These are phyloP conservation scores for Knufia fluminis DNA, from an alignment of 2,329 filamentous ascomycete species.

Conservation along the genomic window DNA sequence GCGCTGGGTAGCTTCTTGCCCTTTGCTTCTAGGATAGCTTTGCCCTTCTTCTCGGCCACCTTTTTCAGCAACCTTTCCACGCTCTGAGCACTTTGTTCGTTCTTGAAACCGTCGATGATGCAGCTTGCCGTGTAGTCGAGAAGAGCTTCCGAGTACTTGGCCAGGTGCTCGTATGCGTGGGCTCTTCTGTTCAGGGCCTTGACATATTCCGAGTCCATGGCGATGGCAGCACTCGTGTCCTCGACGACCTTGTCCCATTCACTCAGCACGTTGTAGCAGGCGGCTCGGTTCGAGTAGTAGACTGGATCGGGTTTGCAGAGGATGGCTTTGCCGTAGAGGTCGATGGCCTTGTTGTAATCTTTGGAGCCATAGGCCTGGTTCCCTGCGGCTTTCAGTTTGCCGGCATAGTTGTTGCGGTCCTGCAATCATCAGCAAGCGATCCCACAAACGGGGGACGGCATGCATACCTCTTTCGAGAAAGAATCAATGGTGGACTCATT, in stretches of 20 bases:
- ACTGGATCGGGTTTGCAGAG: conserved; percentile 95
- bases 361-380: conserved; percentile 95
- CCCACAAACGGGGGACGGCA: conserved; percentile 11
- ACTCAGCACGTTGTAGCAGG: conserved; percentile 87
- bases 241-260: conserved; percentile 96
- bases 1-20: conserved; percentile 83
- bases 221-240: conserved; percentile 89
- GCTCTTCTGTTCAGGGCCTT: conserved; percentile 95
- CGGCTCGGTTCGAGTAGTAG: conserved; percentile 97
- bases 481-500: conserved; percentile 40
- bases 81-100: conserved; percentile 75
- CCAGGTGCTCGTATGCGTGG: conserved; percentile 90
- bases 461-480: conserved; percentile 38
- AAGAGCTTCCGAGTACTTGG: conserved; percentile 84
- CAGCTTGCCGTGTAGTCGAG: conserved; percentile 98
- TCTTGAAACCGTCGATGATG: conserved; percentile 96
- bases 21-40: conserved; percentile 73
- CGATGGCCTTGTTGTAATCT: conserved; percentile 87
- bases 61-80: conserved; percentile 94
- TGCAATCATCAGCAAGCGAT: conserved; percentile 30
- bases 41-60: conserved; percentile 89
- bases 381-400: conserved; percentile 85
- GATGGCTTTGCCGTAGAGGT: conserved; percentile 90
- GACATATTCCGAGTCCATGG: conserved; percentile 88
- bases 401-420: conserved; percentile 76